These are phyloP conservation scores for Oryza punctata DNA, from an alignment of 176 grass and related monocot genomes.

Conservation along the genomic window DNA sequence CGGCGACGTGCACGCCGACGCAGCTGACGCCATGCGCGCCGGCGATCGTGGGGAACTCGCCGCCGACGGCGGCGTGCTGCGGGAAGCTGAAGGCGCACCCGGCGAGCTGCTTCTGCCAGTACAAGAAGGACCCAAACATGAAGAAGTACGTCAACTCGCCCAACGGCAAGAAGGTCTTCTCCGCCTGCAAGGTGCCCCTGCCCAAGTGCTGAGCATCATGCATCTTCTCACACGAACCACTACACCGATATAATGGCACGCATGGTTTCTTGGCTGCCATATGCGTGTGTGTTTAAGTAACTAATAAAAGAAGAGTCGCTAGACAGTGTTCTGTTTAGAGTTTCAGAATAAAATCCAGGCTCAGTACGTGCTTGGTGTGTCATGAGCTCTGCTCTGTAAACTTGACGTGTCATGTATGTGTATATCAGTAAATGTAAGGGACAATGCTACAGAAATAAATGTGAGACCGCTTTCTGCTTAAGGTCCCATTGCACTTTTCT, in stretches of 20 bases:
- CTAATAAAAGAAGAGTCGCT: neutral
- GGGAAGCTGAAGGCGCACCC: slow-evolving; percentile 72
- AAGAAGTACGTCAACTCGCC: slow-evolving; percentile 84
- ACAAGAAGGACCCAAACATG: slow-evolving; percentile 72
- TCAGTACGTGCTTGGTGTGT: neutral
- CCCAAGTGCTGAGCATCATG: slow-evolving; percentile 27
- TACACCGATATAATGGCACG: neutral
- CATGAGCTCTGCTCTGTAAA: neutral
- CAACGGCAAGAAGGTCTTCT: slow-evolving; percentile 84
- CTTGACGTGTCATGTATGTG: neutral
- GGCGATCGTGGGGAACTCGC: slow-evolving; percentile 62
- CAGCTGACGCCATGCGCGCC: slow-evolving; percentile 68
- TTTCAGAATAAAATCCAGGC: slow-evolving; percentile 17
- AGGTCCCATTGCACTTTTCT: neutral
- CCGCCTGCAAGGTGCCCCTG: slow-evolving; percentile 47
- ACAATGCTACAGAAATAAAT: neutral
- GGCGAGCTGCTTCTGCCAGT: slow-evolving; percentile 82
- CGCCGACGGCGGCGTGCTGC: slow-evolving; percentile 65
- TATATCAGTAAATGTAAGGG: neutral
- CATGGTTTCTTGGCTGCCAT: neutral
- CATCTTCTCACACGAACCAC: neutral
- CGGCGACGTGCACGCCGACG: slow-evolving; percentile 59
- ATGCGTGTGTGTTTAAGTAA: neutral
- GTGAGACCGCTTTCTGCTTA: neutral
- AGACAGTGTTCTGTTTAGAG: neutral